phyloP scores from a whole-genome alignment of 169 alveolate genomes.

The Plasmodium knowlesi region DNA sequence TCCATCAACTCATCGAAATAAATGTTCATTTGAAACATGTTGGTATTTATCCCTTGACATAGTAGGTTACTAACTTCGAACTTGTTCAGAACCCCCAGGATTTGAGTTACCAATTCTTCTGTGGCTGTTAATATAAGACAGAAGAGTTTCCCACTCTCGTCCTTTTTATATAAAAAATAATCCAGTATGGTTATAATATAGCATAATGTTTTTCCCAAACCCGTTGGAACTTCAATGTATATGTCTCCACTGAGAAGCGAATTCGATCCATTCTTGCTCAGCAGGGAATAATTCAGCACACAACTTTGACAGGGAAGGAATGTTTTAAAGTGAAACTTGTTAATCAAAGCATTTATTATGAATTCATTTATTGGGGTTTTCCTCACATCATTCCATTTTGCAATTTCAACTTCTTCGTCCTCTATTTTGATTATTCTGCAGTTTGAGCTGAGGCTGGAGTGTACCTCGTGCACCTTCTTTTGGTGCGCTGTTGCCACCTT shows the following conservation, averaged over 20 bases:
- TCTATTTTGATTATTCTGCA: constrained; percentile 67
- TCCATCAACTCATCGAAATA: constrained; percentile 56
- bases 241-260: constrained; percentile 75
- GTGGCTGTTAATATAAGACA: constrained; percentile 92
- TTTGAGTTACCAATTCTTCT: constrained; percentile 93
- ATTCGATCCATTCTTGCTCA: constrained; percentile 59
- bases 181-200: constrained; percentile 77
- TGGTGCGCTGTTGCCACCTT: neutral
- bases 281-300: constrained; percentile 33
- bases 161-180: constrained; percentile 71
- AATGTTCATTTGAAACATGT: constrained; percentile 31
- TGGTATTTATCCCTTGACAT: constrained; percentile 23
- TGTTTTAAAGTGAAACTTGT: constrained; percentile 31
- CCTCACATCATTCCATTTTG: constrained; percentile 45
- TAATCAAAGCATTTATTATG: constrained; percentile 36
- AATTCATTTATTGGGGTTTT: constrained; percentile 29
- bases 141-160: constrained; percentile 38
- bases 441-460: constrained; percentile 28
- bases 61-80: constrained; percentile 77
- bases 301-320: constrained; percentile 64
- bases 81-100: constrained; percentile 86
- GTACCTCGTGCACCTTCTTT: constrained; percentile 28
- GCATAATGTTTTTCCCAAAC: constrained; percentile 80
- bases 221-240: constrained; percentile 82
- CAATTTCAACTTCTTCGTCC: constrained; percentile 44